Percentiles rank a stretch among this genome's conserved stretches.
Conservation (phyloP, 2,329 filamentous ascomycete genomes). For the Penicillium polonicum region DNA sequence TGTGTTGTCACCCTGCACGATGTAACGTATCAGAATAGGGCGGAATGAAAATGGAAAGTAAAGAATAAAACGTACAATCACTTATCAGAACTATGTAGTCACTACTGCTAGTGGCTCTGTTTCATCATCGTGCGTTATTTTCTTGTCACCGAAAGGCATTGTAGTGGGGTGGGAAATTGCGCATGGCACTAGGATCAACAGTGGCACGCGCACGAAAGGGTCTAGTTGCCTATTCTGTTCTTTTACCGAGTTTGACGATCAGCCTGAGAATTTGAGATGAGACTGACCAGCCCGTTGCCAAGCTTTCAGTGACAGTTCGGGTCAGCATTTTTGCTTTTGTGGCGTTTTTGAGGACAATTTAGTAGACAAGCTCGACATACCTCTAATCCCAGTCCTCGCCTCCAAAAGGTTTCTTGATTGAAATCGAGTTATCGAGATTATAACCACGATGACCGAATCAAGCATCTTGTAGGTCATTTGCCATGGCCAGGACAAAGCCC, state of each 20-base stretch:
- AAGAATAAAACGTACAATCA: not conserved
- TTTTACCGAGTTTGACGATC: constrained; percentile 11
- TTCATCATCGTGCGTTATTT: not conserved
- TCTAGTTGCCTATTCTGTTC: constrained; percentile 17
- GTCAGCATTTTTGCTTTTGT: constrained; percentile 3
- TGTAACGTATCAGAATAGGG: not conserved
- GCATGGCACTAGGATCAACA: not conserved
- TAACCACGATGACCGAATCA: constrained; percentile 13
- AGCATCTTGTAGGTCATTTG: constrained; percentile 17
- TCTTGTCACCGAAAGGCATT: not conserved
- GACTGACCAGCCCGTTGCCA: constrained; percentile 11
- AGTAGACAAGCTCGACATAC: constrained; percentile 10
- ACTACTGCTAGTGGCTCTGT: not conserved
- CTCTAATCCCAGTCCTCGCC: constrained; percentile 16
- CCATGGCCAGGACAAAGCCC: constrained; percentile 18
- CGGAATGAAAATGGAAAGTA: not conserved
- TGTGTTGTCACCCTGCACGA: not conserved
- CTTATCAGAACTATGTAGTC: not conserved
- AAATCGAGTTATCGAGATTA: constrained; percentile 7
- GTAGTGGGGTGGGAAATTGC: constrained; percentile 14
- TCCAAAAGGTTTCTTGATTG: constrained; percentile 12
- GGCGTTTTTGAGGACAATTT: constrained; percentile 8
- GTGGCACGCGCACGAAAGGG: constrained; percentile 12
- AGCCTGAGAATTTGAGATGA: constrained; percentile 7
- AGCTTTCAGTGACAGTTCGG: constrained; percentile 4